These are phyloP conservation scores for Apium graveolens DNA, from an alignment of 129 eudicot species.

Conservation along the genomic window DNA sequence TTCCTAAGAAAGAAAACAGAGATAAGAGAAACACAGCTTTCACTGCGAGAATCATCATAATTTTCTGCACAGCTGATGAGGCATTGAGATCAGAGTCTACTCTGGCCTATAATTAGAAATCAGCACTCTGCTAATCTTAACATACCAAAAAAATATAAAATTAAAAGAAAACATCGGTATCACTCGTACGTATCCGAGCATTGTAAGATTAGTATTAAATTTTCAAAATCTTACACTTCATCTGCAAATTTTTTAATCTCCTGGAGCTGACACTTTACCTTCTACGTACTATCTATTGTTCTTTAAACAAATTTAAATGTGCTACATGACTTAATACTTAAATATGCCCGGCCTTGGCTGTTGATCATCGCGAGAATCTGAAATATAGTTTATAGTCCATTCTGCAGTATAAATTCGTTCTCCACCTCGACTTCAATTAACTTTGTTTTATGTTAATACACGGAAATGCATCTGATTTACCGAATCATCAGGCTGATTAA, in stretches of 20 bases:
- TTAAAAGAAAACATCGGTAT: neutral
- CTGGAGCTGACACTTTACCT: neutral
- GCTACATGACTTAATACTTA: neutral
- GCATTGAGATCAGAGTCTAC: neutral
- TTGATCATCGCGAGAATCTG: neutral
- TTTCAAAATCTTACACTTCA: neutral
- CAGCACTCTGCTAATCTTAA: neutral
- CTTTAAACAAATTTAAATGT: neutral
- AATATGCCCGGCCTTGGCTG: neutral
- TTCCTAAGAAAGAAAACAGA: neutral
- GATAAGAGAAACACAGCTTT: neutral
- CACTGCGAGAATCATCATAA: neutral
- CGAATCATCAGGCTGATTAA: no score
- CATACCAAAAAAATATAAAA: neutral
- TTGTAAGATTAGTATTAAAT: neutral
- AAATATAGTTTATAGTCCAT: neutral
- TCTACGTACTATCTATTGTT: neutral
- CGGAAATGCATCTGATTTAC: no score
- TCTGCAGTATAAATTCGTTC: neutral
- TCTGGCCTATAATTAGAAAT: neutral
- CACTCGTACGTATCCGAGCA: neutral
- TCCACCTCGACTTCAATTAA: neutral
- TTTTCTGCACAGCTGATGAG: neutral
- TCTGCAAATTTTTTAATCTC: neutral
- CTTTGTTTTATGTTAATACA: no score